Evolutionary conservation across 2,329 filamentous ascomycete species (phyloP), one percentile per base, ranked within the genome.

Genomic region (Colletotrichum viniferum): DNA sequence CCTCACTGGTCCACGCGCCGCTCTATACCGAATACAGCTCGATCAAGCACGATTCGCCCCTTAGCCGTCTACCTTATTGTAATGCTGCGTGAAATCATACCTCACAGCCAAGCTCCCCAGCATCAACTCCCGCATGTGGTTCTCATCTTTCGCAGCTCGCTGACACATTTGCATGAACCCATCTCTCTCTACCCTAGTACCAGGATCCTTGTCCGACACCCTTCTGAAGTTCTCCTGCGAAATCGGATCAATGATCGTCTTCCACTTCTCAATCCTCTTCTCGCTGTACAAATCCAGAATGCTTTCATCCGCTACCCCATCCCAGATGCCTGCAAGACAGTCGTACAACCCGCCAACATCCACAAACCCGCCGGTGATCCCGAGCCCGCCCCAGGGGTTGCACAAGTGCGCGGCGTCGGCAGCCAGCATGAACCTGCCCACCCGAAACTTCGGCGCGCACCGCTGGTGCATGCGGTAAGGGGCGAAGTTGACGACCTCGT

Each of bases 391-490:
- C 82, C 88, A 88, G 1, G 87, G 86, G 79, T 88, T 89, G 79
- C 87, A 89, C 18, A 88, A 77, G 68, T 93, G 91, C 4, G 91
- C 91, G 3, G 91, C 91, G 82, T 93, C 91, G 0, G 90, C 91
- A 2, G 88, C 90, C 0, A 93, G 83, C 7, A 92, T 73, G 52
- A 92, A 83, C 8, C 89, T 87, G 0, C 91, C 91, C 1, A 90
- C 87, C n/a, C 90, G 86, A 81, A 92, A 91, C 12, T 84, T 86
- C 4, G 87, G 85, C 5, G 90, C 90, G 76, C 90, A 90, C 8
- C 91, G 86, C 80, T 93, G 91, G 78, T 93, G 91, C 81, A 92
- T 88, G 75, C 86, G 88, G 81, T 93, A 93, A 0, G 91, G 91
- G 52, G 88, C 90, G 79, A 91, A 87, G 80, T 87, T 91, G 66